Conservation (phyloP, 352 stramenopile species). For the Phytophthora pini region DNA sequence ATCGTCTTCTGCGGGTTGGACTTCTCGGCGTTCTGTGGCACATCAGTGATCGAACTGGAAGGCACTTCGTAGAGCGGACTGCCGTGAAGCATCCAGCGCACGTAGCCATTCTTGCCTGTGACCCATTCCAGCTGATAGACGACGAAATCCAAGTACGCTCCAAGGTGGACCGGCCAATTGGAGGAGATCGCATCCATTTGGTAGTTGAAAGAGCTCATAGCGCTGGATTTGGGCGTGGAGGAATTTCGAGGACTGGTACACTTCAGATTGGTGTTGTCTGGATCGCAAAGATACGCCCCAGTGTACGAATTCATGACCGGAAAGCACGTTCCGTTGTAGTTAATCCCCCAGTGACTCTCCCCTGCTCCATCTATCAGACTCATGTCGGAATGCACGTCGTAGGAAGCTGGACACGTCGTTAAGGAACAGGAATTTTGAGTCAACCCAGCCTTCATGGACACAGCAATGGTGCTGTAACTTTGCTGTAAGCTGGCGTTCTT, state of each 20-base stretch:
- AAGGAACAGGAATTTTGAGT: background rate
- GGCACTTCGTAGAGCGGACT: slow-evolving; percentile 78
- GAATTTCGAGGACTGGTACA: slow-evolving; percentile 43
- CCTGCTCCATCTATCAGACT: background rate
- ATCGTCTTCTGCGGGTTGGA: slow-evolving; percentile 6
- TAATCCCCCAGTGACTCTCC: slow-evolving; percentile 38
- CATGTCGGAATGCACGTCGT: background rate
- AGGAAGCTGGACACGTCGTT: slow-evolving; percentile 2
- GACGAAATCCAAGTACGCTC: slow-evolving; percentile 78
- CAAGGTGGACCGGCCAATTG: slow-evolving; percentile 83
- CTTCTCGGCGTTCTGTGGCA: background rate
- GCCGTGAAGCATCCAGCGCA: slow-evolving; percentile 34
- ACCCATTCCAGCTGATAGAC: slow-evolving; percentile 76
- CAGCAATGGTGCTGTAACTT: background rate
- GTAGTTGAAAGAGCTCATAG: slow-evolving; percentile 41
- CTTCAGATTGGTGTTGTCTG: slow-evolving; percentile 42
- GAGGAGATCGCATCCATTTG: slow-evolving; percentile 79
- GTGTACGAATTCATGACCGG: slow-evolving; percentile 60
- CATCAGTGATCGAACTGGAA: background rate
- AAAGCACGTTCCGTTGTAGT: slow-evolving; percentile 58
- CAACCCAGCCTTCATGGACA: slow-evolving; percentile 2
- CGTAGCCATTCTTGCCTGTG: slow-evolving; percentile 35
- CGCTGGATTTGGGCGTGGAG: slow-evolving; percentile 37
- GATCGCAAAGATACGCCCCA: slow-evolving; percentile 54
- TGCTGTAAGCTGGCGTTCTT: slow-evolving; percentile 2